Evolutionary conservation across 2,329 filamentous ascomycete genomes (phyloP).

Genomic region (Aureobasidium sp.): DNA sequence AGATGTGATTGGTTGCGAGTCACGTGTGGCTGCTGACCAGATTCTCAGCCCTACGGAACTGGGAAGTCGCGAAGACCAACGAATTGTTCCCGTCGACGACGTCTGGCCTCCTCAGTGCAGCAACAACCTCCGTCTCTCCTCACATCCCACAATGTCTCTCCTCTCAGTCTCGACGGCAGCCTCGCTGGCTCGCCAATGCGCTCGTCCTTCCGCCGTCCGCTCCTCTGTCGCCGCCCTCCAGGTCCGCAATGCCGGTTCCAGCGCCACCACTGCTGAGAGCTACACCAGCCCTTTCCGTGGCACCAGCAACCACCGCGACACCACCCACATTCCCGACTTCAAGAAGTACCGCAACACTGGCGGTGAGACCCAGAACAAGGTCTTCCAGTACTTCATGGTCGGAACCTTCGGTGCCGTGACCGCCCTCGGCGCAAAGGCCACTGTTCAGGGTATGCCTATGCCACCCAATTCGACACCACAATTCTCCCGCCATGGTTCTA

Average conservation of each 20-base stretch:
- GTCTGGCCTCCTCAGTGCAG: constrained; percentile 8
- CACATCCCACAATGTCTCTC: constrained; percentile 37
- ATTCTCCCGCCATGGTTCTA: neutral
- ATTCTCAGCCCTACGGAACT: neutral
- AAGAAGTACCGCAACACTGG: constrained; percentile 73
- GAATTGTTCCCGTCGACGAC: constrained; percentile 9
- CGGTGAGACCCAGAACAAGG: constrained; percentile 65
- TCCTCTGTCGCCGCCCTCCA: constrained; percentile 38
- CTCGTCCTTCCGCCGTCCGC: constrained; percentile 40
- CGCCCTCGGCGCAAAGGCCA: constrained; percentile 92
- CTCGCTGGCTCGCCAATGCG: constrained; percentile 41
- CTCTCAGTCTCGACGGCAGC: constrained; percentile 39
- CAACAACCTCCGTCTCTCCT: constrained; percentile 18
- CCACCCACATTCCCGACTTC: constrained; percentile 79
- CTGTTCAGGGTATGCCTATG: constrained; percentile 76
- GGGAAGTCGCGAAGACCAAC: neutral
- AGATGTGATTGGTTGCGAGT: neutral
- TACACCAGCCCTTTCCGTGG: constrained; percentile 51
- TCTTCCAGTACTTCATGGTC: constrained; percentile 98
- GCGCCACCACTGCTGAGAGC: constrained; percentile 35
- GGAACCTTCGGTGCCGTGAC: constrained; percentile 87
- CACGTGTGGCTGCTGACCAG: constrained; percentile 4
- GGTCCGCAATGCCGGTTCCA: constrained; percentile 30
- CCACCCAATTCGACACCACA: neutral
- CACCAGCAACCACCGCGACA: constrained; percentile 34